Percentiles rank a stretch among this genome's conserved stretches.
phyloP scores from a whole-genome alignment of 805 yeast species.

The Saturnispora besseyi region DNA sequence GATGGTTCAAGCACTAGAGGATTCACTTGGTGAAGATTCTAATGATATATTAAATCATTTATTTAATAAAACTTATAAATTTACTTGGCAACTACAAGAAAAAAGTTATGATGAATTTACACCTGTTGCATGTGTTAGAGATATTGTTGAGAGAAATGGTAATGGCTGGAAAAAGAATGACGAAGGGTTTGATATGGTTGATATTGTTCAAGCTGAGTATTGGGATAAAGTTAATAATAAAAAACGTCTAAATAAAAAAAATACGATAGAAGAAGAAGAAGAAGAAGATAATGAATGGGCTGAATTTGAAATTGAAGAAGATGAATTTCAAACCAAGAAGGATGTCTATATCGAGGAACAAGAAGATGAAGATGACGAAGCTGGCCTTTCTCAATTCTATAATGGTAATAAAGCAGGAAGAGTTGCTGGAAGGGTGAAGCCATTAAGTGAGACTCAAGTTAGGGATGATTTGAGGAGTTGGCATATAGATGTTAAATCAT shows the following conservation, averaged over 20 bases:
- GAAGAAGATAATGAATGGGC: slow-evolving; percentile 7
- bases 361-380: neutral
- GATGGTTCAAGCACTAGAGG: slow-evolving; percentile 12
- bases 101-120: slow-evolving; percentile 36
- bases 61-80: slow-evolving; percentile 24
- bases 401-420: neutral
- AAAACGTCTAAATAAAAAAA: neutral
- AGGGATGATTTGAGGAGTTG: slow-evolving; percentile 36
- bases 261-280: neutral
- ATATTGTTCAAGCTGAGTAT: slow-evolving; percentile 23
- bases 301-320: slow-evolving; percentile 7
- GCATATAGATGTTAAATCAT: slow-evolving; percentile 20
- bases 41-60: slow-evolving; percentile 15
- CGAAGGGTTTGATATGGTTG: slow-evolving; percentile 35
- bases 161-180: slow-evolving; percentile 54
- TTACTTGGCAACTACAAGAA: slow-evolving; percentile 25
- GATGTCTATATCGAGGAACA: neutral
- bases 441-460: slow-evolving; percentile 25
- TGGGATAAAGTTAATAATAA: slow-evolving; percentile 6
- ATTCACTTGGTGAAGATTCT: slow-evolving; percentile 3
- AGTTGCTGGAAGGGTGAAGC: slow-evolving; percentile 9
- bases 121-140: slow-evolving; percentile 66
- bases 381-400: neutral
- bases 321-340: neutral
- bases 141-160: slow-evolving; percentile 58